These are phyloP conservation scores for Mortierella sp. DNA, from an alignment of 371 early-diverging fungal species.

Conservation along the genomic window DNA sequence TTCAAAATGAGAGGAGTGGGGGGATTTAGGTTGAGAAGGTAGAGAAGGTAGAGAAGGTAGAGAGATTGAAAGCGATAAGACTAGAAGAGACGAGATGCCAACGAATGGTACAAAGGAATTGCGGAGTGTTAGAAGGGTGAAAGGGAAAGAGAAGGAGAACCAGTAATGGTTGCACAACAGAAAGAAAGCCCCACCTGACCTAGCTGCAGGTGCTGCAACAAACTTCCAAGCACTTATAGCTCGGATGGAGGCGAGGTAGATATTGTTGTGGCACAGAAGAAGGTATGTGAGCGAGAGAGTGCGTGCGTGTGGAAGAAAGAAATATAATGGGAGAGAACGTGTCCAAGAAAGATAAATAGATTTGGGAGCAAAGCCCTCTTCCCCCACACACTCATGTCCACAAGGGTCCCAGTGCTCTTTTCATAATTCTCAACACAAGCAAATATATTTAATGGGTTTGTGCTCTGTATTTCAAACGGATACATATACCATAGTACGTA, in stretches of 20 bases:
- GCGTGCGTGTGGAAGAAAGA: too few relatives aligned
- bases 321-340: not conserved
- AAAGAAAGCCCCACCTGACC: conserved; percentile 8
- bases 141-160: not conserved
- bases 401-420: conserved; percentile 4
- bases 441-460: not conserved
- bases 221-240: not conserved
- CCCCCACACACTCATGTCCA: not conserved
- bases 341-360: too few relatives aligned
- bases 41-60: not conserved
- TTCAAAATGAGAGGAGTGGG: not conserved
- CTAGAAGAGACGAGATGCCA: not conserved
- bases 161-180: conserved; percentile 15
- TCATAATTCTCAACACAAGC: not conserved
- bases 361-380: not conserved
- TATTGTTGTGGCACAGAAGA: not conserved
- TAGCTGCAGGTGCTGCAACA: not conserved
- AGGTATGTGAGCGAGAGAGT: not conserved
- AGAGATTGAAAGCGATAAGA: not conserved
- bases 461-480: not conserved
- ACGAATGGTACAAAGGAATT: not conserved
- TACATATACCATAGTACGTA: not conserved
- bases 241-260: not conserved
- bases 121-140: conserved; percentile 5
- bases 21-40: not conserved